These are phyloP conservation scores for Ganoderma sinense DNA, from an alignment of 1,284 basidiomycete genomes.

Conservation along the genomic window DNA sequence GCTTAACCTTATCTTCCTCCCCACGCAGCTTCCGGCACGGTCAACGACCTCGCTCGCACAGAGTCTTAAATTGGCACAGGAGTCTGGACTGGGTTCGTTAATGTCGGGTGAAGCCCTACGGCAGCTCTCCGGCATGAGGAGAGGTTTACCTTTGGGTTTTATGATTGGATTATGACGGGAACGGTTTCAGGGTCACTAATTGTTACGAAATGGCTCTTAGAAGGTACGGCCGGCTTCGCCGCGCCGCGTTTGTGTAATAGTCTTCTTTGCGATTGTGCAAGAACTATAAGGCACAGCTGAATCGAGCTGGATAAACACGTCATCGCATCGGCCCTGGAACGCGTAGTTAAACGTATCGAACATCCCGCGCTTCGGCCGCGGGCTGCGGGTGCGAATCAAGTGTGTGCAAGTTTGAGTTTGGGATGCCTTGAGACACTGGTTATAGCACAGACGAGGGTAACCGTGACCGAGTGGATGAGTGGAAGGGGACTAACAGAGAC, in stretches of 20 bases:
- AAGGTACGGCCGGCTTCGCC: background rate
- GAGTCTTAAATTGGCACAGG: constrained; percentile 6
- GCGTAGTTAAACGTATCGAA: background rate
- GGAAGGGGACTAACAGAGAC: constrained; percentile 10
- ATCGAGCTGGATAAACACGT: background rate
- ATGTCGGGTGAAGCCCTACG: background rate
- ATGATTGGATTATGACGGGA: background rate
- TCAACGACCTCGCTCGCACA: constrained; percentile 38
- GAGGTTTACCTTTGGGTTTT: background rate
- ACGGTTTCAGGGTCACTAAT: background rate
- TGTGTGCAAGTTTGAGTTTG: constrained; percentile 9
- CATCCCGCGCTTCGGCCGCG: background rate
- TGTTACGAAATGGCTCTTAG: background rate
- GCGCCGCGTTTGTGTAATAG: background rate
- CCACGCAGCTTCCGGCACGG: constrained; percentile 31
- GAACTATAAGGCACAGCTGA: background rate
- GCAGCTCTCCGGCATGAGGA: background rate
- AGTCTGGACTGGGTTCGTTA: background rate
- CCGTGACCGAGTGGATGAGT: constrained; percentile 17
- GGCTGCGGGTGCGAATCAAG: background rate
- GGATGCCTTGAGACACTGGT: constrained; percentile 20
- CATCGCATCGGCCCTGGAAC: background rate
- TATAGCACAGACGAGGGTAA: constrained; percentile 32
- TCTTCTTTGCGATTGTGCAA: background rate
- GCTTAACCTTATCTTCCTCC: background rate